These are phyloP conservation scores for Saccharomycopsis hybrid DNA, from an alignment of 1,139 yeast species.

Conservation along the genomic window DNA sequence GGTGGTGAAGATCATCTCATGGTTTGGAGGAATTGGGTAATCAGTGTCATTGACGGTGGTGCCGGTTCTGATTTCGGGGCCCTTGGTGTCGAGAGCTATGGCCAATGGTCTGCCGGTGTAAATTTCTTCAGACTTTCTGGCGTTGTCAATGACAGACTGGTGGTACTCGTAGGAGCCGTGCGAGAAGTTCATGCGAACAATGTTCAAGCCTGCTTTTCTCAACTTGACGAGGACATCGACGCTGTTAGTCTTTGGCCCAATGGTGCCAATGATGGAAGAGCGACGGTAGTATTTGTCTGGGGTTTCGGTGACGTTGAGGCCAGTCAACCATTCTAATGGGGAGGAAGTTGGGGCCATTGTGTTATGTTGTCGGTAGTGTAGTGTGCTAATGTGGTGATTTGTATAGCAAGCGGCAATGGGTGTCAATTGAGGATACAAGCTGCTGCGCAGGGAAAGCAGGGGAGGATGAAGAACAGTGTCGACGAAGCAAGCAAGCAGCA, in stretches of 20 bases:
- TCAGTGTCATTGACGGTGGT: conserved; percentile 75
- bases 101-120: conserved; percentile 96
- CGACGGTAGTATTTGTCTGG: conserved; percentile 88
- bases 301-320: conserved; percentile 67
- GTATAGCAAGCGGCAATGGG: too few species aligned
- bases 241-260: conserved; percentile 93
- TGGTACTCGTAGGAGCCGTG: conserved; percentile 98
- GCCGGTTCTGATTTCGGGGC: conserved; percentile 99
- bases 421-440: too few species aligned
- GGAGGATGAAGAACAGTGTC: too few species aligned
- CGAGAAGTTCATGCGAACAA: conserved; percentile 97
- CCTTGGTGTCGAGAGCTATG: conserved; percentile 98
- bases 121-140: conserved; percentile 85
- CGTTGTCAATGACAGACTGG: conserved; percentile 91
- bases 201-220: conserved; percentile 95
- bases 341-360: conserved; percentile 3
- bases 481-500: too few species aligned
- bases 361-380: too few species aligned
- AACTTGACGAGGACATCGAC: conserved; percentile 79
- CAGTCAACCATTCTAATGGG: conserved; percentile 70
- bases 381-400: too few species aligned
- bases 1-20: conserved; percentile 89
- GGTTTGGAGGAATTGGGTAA: conserved; percentile 75
- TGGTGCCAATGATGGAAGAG: conserved; percentile 95
- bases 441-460: too few species aligned